These are phyloP conservation scores for Pseudozyma tsukubaensis DNA, from an alignment of 1,284 basidiomycete genomes.

Conservation along the genomic window DNA sequence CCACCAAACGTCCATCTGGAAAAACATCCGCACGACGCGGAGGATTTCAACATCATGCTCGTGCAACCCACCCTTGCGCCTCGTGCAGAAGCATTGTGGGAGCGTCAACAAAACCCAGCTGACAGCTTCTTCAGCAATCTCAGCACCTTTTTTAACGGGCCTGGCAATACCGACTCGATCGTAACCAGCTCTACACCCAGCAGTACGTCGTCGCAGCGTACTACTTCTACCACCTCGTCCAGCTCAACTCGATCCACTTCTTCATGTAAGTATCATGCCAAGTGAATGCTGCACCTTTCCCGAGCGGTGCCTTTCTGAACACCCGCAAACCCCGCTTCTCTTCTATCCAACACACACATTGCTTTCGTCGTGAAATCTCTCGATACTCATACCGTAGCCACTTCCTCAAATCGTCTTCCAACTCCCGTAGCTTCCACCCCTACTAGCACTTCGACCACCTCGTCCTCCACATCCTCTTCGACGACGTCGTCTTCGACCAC, in stretches of 20 bases:
- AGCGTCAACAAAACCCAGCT: constrained; percentile 25
- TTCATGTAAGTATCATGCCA: constrained; percentile 20
- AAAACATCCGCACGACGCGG: not conserved
- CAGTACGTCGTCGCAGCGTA: constrained; percentile 2
- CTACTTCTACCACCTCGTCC: constrained; percentile 6
- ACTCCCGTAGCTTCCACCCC: not conserved
- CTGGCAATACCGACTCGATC: constrained; percentile 31
- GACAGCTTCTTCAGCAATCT: constrained; percentile 18
- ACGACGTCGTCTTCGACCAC: constrained; percentile 19
- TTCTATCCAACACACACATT: not conserved
- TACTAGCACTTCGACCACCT: constrained; percentile 12
- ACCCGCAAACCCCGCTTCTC: not conserved
- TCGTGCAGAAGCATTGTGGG: constrained; percentile 28
- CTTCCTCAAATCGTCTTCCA: constrained; percentile 11
- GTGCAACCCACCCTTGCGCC: constrained; percentile 35
- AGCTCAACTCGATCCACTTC: constrained; percentile 11
- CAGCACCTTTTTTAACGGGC: constrained; percentile 10
- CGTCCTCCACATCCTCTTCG: constrained; percentile 8
- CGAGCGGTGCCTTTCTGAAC: constrained; percentile 9
- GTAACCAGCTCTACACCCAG: constrained; percentile 7
- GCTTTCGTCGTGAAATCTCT: not conserved
- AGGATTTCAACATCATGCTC: constrained; percentile 8
- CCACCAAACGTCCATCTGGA: not conserved
- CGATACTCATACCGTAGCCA: constrained; percentile 14
- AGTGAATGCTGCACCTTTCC: not conserved